phyloP scores from a whole-genome alignment of 805 yeast genomes.

The Starmerella floricola region DNA sequence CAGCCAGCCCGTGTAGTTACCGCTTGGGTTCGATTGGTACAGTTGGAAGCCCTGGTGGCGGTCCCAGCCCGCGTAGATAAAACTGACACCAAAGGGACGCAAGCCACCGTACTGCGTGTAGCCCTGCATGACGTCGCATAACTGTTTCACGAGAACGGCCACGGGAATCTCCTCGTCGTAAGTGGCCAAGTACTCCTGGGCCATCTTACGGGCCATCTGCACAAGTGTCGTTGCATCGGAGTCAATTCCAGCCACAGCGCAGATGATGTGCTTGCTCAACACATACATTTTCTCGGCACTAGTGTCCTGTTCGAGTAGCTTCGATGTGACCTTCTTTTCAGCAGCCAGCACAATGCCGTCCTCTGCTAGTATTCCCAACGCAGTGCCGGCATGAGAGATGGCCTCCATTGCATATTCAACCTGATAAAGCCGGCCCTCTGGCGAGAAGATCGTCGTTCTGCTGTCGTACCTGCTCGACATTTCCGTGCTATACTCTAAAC shows the following conservation, averaged over 20 bases:
- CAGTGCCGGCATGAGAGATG: conserved; percentile 71
- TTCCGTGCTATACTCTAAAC: no score
- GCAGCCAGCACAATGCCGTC: conserved; percentile 95
- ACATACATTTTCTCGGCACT: conserved; percentile 85
- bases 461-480: conserved; percentile 95
- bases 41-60: conserved; percentile 81
- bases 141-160: conserved; percentile 71
- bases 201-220: conserved; percentile 69
- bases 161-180: conserved; percentile 93
- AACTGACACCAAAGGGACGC: conserved; percentile 96
- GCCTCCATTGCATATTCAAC: conserved; percentile 94
- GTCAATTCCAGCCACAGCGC: conserved; percentile 97
- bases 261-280: conserved; percentile 55
- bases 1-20: conserved; percentile 97
- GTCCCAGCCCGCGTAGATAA: conserved; percentile 91
- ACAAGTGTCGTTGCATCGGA: conserved; percentile 91
- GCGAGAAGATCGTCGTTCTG: conserved; percentile 96
- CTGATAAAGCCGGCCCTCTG: conserved; percentile 96
- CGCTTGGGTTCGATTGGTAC: conserved; percentile 92
- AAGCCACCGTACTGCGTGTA: conserved; percentile 98
- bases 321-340: conserved; percentile 87
- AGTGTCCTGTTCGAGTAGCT: conserved; percentile 84
- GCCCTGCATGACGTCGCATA: conserved; percentile 92
- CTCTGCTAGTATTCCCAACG: conserved; percentile 59
- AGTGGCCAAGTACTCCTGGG: conserved; percentile 73